A percentile compares a stretch with the other conserved stretches of the same genome.
These are phyloP conservation scores for Phlegmacium glaucopus DNA, from an alignment of 768 basidiomycete genomes.

Conservation along the genomic window DNA sequence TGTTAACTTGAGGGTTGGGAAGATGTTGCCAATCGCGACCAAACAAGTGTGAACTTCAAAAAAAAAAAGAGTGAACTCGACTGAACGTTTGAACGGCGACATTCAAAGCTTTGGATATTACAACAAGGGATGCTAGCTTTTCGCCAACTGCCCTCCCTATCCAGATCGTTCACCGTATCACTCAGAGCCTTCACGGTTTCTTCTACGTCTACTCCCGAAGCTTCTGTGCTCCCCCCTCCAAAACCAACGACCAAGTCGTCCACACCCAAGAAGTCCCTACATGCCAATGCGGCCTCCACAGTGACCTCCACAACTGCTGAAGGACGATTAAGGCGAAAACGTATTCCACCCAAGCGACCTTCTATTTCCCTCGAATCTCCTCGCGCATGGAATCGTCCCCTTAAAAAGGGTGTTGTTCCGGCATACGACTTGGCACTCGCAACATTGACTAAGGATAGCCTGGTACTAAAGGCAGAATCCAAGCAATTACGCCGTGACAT, in stretches of 20 bases:
- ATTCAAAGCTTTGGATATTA: too few relatives aligned
- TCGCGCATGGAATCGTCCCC: conserved; percentile 61
- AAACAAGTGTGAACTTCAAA: too few relatives aligned
- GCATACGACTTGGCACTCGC: conserved; percentile 85
- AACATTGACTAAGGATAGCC: conserved; percentile 62
- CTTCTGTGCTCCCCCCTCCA: conserved; percentile 5
- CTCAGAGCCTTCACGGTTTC: conserved; percentile 16
- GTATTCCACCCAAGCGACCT: conserved; percentile 39
- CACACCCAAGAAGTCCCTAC: neutral
- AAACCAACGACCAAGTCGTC: conserved; percentile 1
- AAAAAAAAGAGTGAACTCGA: too few relatives aligned
- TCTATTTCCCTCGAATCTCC: conserved; percentile 48
- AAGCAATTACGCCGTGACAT: conserved; percentile 33
- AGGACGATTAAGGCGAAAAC: conserved; percentile 26
- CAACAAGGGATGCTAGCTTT: conserved; percentile 22
- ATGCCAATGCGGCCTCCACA: neutral
- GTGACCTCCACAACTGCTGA: conserved; percentile 1
- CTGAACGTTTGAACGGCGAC: too few relatives aligned
- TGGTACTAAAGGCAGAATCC: conserved; percentile 42
- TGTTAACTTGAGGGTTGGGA: too few relatives aligned
- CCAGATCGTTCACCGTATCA: conserved; percentile 12
- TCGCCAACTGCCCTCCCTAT: conserved; percentile 20
- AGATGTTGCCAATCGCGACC: conserved; percentile 11
- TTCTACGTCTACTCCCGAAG: neutral
- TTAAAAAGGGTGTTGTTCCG: conserved; percentile 60